Percentiles rank a stretch among this genome's conserved stretches.
phyloP scores from a whole-genome alignment of 2,329 filamentous ascomycete genomes.

The Fusarium tuaranense region DNA sequence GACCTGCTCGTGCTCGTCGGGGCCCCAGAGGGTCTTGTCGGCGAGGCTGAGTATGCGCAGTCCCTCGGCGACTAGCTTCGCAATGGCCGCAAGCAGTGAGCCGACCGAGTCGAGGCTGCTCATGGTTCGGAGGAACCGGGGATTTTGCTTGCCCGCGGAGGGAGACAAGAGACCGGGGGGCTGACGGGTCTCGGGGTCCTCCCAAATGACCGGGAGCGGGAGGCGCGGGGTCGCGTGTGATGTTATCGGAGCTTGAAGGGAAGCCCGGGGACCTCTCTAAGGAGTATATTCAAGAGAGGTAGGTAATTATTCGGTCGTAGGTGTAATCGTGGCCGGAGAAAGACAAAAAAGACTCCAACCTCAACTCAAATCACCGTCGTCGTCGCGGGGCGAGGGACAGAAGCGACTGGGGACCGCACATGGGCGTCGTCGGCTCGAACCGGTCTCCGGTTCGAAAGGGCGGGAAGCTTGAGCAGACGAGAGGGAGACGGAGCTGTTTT shows the following conservation, averaged over 20 bases:
- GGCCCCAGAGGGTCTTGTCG: constrained; percentile 69
- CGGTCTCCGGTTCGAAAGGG: constrained; percentile 33
- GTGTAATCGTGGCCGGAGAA: constrained; percentile 5
- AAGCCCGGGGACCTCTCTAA: constrained; percentile 12
- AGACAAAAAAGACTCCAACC: constrained; percentile 2
- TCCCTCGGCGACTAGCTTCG: constrained; percentile 63
- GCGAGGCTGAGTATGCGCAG: constrained; percentile 66
- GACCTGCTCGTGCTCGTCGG: constrained; percentile 70
- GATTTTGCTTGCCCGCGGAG: background rate
- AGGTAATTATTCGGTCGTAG: background rate
- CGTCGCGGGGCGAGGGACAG: constrained; percentile 45
- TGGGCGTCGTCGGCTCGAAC: constrained; percentile 41
- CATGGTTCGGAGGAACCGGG: constrained; percentile 44
- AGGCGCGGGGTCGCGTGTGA: constrained; percentile 33
- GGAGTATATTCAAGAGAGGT: background rate
- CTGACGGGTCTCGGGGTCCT: constrained; percentile 8
- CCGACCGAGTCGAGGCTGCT: constrained; percentile 65
- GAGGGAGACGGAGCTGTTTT: constrained; percentile 16
- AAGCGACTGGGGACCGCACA: constrained; percentile 41
- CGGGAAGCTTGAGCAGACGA: constrained; percentile 19
- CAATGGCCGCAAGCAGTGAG: constrained; percentile 68
- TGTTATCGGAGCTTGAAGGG: constrained; percentile 15
- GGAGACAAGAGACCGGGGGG: background rate
- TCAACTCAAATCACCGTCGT: constrained; percentile 39
- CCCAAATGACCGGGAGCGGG: background rate